These are phyloP conservation scores for Phytophthora chlamydospora DNA, from an alignment of 352 stramenopile genomes.

Conservation along the genomic window DNA sequence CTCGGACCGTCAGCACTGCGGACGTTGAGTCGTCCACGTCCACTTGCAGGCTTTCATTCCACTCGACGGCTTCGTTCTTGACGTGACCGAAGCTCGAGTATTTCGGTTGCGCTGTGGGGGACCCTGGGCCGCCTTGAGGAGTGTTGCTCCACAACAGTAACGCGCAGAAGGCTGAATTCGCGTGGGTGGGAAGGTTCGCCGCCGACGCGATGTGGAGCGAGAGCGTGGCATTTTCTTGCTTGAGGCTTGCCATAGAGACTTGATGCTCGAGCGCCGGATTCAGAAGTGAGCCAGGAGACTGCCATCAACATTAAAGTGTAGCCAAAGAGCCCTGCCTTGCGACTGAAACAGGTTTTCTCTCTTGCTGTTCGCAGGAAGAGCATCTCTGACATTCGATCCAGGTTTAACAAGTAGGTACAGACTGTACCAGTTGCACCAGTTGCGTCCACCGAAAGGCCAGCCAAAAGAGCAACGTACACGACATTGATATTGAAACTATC, in stretches of 20 bases:
- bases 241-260: slow-evolving; percentile 13
- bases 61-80: slow-evolving; percentile 7
- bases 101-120: slow-evolving; percentile 17
- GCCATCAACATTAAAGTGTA: slow-evolving; percentile 12
- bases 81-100: slow-evolving; percentile 19
- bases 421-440: no score
- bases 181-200: slow-evolving; percentile 12
- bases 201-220: slow-evolving; percentile 17
- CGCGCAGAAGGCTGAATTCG: slow-evolving; percentile 22
- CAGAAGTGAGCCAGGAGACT: slow-evolving; percentile 8
- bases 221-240: slow-evolving; percentile 19
- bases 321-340: slow-evolving; percentile 18
- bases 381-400: no score
- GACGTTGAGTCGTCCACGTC: slow-evolving; percentile 4
- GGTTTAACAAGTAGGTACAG: no score
- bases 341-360: no score
- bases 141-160: slow-evolving; percentile 25
- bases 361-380: no score
- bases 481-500: slow-evolving; percentile 31
- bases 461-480: slow-evolving; percentile 29
- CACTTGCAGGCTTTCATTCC: slow-evolving; percentile 31
- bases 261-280: slow-evolving; percentile 2
- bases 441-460: background rate
- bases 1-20: slow-evolving; percentile 24
- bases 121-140: background rate